These are phyloP conservation scores for Fraxinus albicans DNA, from an alignment of 305 asterid species.

Conservation along the genomic window DNA sequence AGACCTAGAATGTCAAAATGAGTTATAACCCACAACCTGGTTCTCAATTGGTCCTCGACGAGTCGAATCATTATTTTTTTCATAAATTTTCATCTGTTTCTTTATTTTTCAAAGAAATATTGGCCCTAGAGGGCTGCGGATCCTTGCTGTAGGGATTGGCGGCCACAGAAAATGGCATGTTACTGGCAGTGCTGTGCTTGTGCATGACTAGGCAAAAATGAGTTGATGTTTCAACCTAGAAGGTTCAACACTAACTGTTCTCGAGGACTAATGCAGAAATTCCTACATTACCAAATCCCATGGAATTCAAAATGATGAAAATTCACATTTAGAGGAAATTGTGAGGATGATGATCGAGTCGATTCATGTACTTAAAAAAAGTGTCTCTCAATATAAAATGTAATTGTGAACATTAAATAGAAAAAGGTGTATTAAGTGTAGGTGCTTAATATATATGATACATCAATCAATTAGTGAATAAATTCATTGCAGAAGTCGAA, in stretches of 20 bases:
- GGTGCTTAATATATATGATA: too few species aligned
- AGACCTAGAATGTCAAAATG: background rate
- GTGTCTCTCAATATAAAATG: background rate
- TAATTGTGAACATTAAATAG: background rate
- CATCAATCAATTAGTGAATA: background rate
- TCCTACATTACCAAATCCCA: background rate
- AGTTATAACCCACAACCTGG: background rate
- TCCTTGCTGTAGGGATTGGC: background rate
- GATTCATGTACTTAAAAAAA: background rate
- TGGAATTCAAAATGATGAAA: background rate
- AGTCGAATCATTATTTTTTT: background rate
- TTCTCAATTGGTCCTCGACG: background rate
- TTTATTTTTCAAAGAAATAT: background rate
- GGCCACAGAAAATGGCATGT: background rate
- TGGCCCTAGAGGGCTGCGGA: background rate
- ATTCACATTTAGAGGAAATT: background rate
- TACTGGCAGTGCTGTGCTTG: background rate
- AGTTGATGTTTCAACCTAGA: background rate
- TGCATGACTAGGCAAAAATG: background rate
- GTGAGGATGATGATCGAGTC: background rate
- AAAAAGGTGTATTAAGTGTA: background rate
- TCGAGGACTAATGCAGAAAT: background rate
- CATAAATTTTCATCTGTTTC: background rate
- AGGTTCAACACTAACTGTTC: background rate
- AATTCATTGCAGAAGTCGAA: too few species aligned